Evolutionary conservation across 179 eudicot species (phyloP).

Genomic region (Gypsophila paniculata): DNA sequence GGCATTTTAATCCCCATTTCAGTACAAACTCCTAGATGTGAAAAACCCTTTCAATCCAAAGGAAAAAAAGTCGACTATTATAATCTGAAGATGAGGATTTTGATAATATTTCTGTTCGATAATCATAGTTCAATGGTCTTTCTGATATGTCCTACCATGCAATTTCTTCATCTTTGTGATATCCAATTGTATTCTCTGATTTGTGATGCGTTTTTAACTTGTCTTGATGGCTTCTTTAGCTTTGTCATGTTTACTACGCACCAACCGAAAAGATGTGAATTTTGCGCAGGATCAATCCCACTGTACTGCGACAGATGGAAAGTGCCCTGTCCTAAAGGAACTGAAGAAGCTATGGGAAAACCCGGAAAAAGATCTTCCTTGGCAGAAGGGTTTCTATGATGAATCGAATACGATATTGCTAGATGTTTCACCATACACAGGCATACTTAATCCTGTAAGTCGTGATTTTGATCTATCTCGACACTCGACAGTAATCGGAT

Average conservation of each 20-base stretch:
- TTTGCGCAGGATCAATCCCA: conserved; percentile 63
- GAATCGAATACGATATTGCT: conserved; percentile 72
- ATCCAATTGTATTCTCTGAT: conserved; percentile 8
- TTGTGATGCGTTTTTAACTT: neutral
- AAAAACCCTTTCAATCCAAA: neutral
- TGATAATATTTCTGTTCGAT: neutral
- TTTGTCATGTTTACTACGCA: neutral
- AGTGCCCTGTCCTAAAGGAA: conserved; percentile 72
- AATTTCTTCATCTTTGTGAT: conserved; percentile 3
- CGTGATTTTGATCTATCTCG: conserved; percentile 5
- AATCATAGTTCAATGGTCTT: neutral
- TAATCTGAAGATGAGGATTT: neutral
- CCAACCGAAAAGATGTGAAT: neutral
- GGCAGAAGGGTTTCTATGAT: conserved; percentile 63
- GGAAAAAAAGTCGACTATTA: neutral
- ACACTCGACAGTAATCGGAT: neutral
- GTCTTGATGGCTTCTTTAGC: neutral
- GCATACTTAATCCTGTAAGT: conserved; percentile 78
- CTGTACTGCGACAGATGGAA: conserved; percentile 57
- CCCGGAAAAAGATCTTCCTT: conserved; percentile 47
- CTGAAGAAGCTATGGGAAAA: conserved; percentile 66
- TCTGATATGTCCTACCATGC: neutral
- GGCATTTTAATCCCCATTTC: conserved; percentile 20
- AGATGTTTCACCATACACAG: conserved; percentile 86
- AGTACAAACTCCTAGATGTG: conserved; percentile 4